Evolutionary conservation across 345 rosid genomes (phyloP).

Genomic region (Bretschneidera sinensis): DNA sequence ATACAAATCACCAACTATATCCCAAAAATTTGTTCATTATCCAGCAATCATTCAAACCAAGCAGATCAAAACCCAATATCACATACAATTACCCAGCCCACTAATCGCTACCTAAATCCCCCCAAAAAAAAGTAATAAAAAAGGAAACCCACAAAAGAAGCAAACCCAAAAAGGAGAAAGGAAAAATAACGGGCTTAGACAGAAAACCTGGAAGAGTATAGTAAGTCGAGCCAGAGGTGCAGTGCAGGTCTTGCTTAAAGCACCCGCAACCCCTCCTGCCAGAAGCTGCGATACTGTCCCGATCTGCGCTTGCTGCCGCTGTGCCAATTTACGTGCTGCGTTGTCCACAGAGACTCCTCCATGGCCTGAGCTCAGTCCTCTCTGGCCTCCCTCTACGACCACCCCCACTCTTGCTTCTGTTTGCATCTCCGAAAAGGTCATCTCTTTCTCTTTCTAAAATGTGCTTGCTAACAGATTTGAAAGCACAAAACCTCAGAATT

Average conservation of each 20-base stretch:
- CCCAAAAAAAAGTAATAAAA: not conserved
- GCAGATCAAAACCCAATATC: not conserved
- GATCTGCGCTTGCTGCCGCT: slow-evolving; percentile 52
- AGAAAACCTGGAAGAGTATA: slow-evolving; percentile 83
- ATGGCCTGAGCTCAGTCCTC: slow-evolving; percentile 48
- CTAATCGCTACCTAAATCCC: too few species aligned
- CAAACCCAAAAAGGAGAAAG: not conserved
- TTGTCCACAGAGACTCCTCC: slow-evolving; percentile 42
- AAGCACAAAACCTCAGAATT: too few species aligned
- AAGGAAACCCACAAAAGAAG: not conserved
- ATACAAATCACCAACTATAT: not conserved
- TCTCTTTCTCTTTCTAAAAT: not conserved
- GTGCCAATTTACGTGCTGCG: slow-evolving; percentile 41
- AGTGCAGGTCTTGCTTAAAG: slow-evolving; percentile 93
- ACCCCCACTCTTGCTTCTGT: slow-evolving; percentile 83
- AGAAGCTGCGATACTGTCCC: slow-evolving; percentile 77
- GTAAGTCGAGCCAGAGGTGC: slow-evolving; percentile 96
- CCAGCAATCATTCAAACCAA: not conserved
- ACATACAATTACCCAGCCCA: too few species aligned
- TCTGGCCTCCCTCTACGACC: slow-evolving; percentile 45
- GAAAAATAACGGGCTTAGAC: not conserved
- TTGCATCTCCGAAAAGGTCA: slow-evolving; percentile 56
- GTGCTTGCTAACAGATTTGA: too few species aligned
- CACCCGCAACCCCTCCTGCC: slow-evolving; percentile 96
- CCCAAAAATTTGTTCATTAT: not conserved